Base-by-base conservation (phyloP, 2,329 filamentous ascomycete genomes). In the Nigrograna mackinnonii region DNA sequence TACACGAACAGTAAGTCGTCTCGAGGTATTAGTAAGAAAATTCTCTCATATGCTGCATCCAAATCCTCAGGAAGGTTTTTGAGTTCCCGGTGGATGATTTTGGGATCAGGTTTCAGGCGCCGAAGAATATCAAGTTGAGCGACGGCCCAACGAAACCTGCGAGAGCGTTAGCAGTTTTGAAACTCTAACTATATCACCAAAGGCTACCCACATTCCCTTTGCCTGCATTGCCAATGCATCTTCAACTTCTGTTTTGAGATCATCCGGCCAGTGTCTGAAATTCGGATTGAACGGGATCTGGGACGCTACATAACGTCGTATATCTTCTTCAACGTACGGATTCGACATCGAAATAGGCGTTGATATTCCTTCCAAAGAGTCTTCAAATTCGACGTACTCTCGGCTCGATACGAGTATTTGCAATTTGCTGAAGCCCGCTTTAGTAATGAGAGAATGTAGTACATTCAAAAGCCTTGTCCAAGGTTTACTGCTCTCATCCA, bases 141-240 rank as follows among this genome's bases (percentile, higher is more conserved):
- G 5, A 20, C 32, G 12, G 33, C 41, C 41, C 40, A 47, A 24
- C 43, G 26, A 34, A 50, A 50, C 47, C 46, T 49, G 13, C 13
- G 2, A 26, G 9, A 9, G 9, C 9, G 34, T 36, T 17, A 36
- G 34, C 18, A 12, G 7, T 34, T 16, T 34, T 11, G 31, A 34
- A 17, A 9, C 31, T n/a, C n/a, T n/a, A n/a, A n/a, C n/a, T n/a
- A n/a, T n/a, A 7, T 34, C 16, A 12, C 17, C 16, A 20, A 9
- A 6, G 7, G 18, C 16, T 21, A 16, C 35, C 5, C 28, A 38
- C 35, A 38, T 38, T 38, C 35, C 22, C 18, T 17, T 24, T 6
- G 35, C 35, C 20, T 28, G 20, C 7, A 13, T 38, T 6, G 35
- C 14, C 14, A 38, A 7, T 11, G 22, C 19, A 6, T 28, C 11